Conservation (phyloP, 495 filamentous ascomycete species). For the Neurospora tetrasperma region DNA sequence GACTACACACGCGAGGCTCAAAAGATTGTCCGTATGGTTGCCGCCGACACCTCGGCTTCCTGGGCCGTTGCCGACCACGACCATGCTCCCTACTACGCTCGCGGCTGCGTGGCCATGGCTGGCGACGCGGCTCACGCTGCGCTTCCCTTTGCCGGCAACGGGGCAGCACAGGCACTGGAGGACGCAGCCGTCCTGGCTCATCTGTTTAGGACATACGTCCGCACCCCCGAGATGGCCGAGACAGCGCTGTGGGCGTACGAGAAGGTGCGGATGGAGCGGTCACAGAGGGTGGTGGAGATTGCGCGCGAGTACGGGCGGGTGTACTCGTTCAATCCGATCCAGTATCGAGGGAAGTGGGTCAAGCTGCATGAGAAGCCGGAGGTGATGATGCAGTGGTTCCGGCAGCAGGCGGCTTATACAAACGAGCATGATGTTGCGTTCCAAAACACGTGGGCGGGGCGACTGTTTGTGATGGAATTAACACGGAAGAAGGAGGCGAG, state of each 20-base stretch:
- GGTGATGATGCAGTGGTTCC: constrained; percentile 21
- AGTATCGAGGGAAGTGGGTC: constrained; percentile 1
- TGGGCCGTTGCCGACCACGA: constrained; percentile 38
- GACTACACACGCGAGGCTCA: constrained; percentile 26
- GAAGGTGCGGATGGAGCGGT: constrained; percentile 17
- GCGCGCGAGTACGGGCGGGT: constrained; percentile 24
- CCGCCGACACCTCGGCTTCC: constrained; percentile 21
- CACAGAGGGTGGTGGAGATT: constrained; percentile 23
- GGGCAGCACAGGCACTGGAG: constrained; percentile 52
- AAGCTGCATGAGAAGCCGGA: constrained; percentile 26
- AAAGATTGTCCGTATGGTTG: constrained; percentile 24
- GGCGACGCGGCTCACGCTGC: constrained; percentile 53
- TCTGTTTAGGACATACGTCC: constrained; percentile 19
- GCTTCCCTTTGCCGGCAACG: constrained; percentile 46
- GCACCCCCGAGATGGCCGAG: constrained; percentile 5
- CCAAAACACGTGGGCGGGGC: constrained; percentile 20
- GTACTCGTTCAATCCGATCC: constrained; percentile 20
- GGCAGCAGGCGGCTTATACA: constrained; percentile 18
- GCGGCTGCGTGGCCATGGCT: constrained; percentile 38
- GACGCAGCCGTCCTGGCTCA: constrained; percentile 39
- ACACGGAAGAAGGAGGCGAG: neutral
- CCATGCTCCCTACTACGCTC: constrained; percentile 39
- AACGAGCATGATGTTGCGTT: constrained; percentile 23
- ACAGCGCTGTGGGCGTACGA: constrained; percentile 22
- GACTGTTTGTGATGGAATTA: neutral